Evolutionary conservation across 2,329 filamentous ascomycete genomes (phyloP), one percentile per base, ranked within the genome.

Genomic region (Chrysosporium keratinophilum): DNA sequence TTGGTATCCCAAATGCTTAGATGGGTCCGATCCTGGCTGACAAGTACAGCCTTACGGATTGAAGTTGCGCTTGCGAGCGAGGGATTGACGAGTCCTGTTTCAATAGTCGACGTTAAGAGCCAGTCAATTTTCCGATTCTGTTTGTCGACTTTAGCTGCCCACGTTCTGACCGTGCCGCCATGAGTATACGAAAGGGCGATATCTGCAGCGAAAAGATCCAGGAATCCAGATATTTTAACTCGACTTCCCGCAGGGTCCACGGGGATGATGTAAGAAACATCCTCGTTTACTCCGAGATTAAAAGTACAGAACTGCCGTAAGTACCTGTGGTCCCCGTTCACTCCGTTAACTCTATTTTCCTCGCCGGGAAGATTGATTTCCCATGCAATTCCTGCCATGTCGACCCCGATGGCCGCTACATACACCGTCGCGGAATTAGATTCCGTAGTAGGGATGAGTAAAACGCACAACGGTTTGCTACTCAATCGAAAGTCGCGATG

Each of bases 1-100:
- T 84, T 81, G 10, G 88, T 86, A 64, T 95, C 90, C 91, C 90
- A 96, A 48, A 96, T 95, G 0, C 87, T 94, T 48, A 96, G 72
- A 40, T 83, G 81, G 0, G 84, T 88, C 58, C 84, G 81, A 12
- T 78, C 75, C 2, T 80, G 76, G 65, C 94, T 85, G 34, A 94
- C 87, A 17, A 96, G 71, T 3, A 89, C 89, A 20, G 87, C 86
- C 67, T 94, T 95, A 58, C 90, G 85, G 63, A 90, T 84, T 7
- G 85, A 90, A 60, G 87, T 94, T 12, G 87, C 89, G 63, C 88
- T 94, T 10, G 86, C 87, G 28, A 95, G 76, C 0, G 87, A 83
- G 20, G 87, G 86, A 28, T 85, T 79, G 0, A 70, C 67, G 15
- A 95, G 76, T 1, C 84, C 82, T 1, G 90, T 95, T 59, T 94